Base-by-base conservation (phyloP, 257 asterid species). In the Gardenia jasminoides region DNA sequence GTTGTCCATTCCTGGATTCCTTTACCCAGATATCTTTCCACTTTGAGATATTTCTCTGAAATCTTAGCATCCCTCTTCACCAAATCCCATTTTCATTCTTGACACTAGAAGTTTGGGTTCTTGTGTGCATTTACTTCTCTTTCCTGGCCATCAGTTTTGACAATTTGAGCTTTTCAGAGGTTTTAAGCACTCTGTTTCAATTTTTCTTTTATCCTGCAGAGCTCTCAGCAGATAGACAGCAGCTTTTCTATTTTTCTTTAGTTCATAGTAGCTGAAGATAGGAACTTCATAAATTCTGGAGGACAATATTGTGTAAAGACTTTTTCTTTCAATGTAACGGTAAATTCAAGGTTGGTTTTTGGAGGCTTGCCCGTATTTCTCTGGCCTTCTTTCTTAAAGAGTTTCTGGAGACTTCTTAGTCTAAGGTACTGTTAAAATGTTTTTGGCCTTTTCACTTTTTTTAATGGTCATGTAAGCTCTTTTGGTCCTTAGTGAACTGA, bases 401-500 rank as follows among this genome's bases (percentile, higher is more conserved):
- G 80, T 74, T 72, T 77, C 58, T 76, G 36, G 82, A 67, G 22
- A 62, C 20, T 74, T 58, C 31, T 54, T 54, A 54, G 61, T 74
- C 72, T 62, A 44, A 73, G 48, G 28, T 30, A 46, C 66, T 74
- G 70, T 70, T 77, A 52, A 10, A 44, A 50, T 13, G 31, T 76
- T 82, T 82, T 85, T 83, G 84, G 85, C 75, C 81, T 67, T 67
- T 76, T 80, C 64, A 28, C 78, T 78, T 67, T 78, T 64, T 69
- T 56, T 54, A 22, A 75, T 41, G 58, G 64, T 76, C 74, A 56
- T 74, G 80, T 59, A 64, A 69, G 69, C 48, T 30, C 19, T 41
- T 68, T 75, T 80, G 78, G 71, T 85, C 78, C 24, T 16, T 74
- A 68, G 68, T 65, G 82, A 77, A 48, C 79, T 67, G 33, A 7